Evolutionary conservation across 306 rosid genomes (phyloP).

Genomic region (Gynostemma pentaphyllum): DNA sequence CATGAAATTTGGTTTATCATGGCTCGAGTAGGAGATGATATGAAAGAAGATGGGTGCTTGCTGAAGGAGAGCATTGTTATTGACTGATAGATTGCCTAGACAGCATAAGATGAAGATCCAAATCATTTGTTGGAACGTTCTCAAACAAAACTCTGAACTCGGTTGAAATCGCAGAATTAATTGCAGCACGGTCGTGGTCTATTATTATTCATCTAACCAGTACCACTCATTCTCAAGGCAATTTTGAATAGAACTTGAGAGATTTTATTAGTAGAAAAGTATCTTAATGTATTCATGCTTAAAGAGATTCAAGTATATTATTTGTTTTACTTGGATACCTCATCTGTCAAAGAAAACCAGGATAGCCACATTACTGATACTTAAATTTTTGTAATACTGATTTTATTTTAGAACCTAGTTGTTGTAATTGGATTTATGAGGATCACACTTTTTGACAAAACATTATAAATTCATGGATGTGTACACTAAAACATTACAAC

Average conservation of each 20-base stretch:
- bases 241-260: neutral
- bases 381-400: neutral
- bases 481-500: too few species aligned
- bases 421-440: neutral
- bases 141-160: neutral
- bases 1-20: neutral
- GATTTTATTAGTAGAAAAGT: neutral
- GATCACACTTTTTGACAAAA: neutral
- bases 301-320: neutral
- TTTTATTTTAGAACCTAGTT: neutral
- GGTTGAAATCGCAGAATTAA: neutral
- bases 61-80: neutral
- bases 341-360: neutral
- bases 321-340: neutral
- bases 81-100: neutral
- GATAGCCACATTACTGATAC: neutral
- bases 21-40: neutral
- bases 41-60: neutral
- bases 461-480: too few species aligned
- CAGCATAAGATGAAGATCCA: neutral
- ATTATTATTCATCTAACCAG: neutral
- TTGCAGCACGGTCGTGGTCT: neutral
- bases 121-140: neutral
- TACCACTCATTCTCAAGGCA: neutral
- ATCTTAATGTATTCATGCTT: neutral